Base-by-base conservation (phyloP, 148 eudicot species). In the Oxyria digyna region DNA sequence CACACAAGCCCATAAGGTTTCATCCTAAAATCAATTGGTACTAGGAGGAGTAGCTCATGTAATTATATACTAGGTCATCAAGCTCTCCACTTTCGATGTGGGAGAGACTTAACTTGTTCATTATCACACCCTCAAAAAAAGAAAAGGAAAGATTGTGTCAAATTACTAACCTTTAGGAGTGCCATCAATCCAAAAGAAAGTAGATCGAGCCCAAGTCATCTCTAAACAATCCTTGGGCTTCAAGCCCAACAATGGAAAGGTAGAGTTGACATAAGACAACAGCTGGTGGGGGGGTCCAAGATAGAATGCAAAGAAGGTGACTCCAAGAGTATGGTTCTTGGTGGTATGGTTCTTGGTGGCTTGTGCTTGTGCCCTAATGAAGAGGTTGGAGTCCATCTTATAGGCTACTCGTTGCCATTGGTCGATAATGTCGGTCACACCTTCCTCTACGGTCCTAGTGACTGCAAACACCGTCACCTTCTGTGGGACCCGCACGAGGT, bases 161-260 rank as follows among this genome's bases (percentile, higher is more conserved):
- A n/a, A n/a, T n/a, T n/a, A n/a, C n/a, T 17, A 31, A 63, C 67
- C 67, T 63, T 63, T 15, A 29, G 40, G 67, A 31, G 42, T 3
- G 17, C 41, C 38, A 14, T 20, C 3, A 0, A 18, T 6, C 73
- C 72, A 82, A 37, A 21, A 79, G 17, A 72, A 63, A 3, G 69
- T 71, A 3, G 81, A 57, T 12, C 74, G 63, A 20, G 79, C 40
- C 82, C 82, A 82, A 42, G 74, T 76, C 77, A 76, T 79, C 70
- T 76, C 79, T 3, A 63, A 38, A 38, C 78, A 74, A 17, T 79
- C 77, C n/a, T 69, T 6, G 23, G 18, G 15, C 6, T 67, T 13
- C 32, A 82, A 46, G 7, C 78, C 77, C 71, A 82, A 42, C 18
- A 70, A 67, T 0, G 85, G 81, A 43, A 79, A 72, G 0, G 6